phyloP scores from a whole-genome alignment of 306 rosid species.

The Neltuma alba region DNA sequence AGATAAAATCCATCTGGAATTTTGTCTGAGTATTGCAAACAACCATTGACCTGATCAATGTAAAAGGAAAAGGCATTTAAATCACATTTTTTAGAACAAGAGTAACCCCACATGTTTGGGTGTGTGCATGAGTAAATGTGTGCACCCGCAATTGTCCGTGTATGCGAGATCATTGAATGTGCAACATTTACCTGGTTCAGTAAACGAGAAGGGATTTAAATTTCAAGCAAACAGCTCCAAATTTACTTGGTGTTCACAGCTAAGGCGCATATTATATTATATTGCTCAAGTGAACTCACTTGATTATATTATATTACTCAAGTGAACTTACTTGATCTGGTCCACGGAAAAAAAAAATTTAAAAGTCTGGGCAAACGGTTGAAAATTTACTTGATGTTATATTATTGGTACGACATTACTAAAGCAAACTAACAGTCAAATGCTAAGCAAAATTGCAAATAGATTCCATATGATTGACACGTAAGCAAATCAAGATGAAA shows the following conservation, averaged over 20 bases:
- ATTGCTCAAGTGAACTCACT: neutral
- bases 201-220: neutral
- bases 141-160: neutral
- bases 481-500: neutral
- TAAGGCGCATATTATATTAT: neutral
- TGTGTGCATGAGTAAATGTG: neutral
- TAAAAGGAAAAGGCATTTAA: slow-evolving; percentile 11
- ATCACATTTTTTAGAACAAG: slow-evolving; percentile 2
- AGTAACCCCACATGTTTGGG: neutral
- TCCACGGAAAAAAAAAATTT: neutral
- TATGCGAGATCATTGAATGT: neutral
- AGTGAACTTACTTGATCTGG: neutral
- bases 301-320: neutral
- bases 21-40: slow-evolving; percentile 53
- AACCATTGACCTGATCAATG: slow-evolving; percentile 56
- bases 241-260: neutral
- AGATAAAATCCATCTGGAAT: slow-evolving; percentile 59
- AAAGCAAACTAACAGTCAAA: neutral
- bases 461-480: neutral
- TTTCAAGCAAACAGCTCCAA: neutral
- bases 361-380: neutral
- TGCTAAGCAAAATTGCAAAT: neutral
- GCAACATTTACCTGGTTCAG: neutral
- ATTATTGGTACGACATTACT: neutral
- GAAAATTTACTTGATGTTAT: neutral